Evolutionary conservation across 2,329 filamentous ascomycete genomes (phyloP).

Genomic region (Lecanicillium sp.): DNA sequence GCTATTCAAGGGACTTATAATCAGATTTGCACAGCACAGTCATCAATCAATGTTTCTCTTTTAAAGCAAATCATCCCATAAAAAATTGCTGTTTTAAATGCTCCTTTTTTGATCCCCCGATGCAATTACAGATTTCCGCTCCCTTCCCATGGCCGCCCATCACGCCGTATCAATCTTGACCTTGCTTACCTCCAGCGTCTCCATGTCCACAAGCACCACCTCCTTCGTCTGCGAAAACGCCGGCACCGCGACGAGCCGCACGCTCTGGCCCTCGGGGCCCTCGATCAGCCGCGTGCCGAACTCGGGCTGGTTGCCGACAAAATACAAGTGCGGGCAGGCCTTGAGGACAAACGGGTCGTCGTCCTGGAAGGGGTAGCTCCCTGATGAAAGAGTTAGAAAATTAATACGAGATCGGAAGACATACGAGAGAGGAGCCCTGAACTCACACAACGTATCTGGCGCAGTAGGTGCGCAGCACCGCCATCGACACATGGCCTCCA

Average conservation of each 20-base stretch:
- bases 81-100: no score
- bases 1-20: no score
- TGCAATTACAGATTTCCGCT: no score
- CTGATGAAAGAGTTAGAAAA: constrained; percentile 36
- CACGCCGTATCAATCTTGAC: constrained; percentile 48
- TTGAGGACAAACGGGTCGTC: constrained; percentile 85
- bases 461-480: constrained; percentile 86
- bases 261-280: constrained; percentile 60
- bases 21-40: no score
- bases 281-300: constrained; percentile 69
- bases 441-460: constrained; percentile 87
- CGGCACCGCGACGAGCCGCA: constrained; percentile 77
- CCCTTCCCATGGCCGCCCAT: no score
- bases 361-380: constrained; percentile 95
- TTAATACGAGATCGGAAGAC: background rate
- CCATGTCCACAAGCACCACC: constrained; percentile 75
- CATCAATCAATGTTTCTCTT: no score
- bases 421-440: background rate
- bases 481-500: constrained; percentile 94
- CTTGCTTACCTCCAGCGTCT: constrained; percentile 73
- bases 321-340: constrained; percentile 82
- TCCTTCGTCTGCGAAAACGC: constrained; percentile 73
- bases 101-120: no score
- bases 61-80: no score
- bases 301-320: constrained; percentile 76